Percentiles rank a stretch among this genome's conserved stretches.
Conservation (phyloP, 345 rosid species). For the Gossypium raimondii region DNA sequence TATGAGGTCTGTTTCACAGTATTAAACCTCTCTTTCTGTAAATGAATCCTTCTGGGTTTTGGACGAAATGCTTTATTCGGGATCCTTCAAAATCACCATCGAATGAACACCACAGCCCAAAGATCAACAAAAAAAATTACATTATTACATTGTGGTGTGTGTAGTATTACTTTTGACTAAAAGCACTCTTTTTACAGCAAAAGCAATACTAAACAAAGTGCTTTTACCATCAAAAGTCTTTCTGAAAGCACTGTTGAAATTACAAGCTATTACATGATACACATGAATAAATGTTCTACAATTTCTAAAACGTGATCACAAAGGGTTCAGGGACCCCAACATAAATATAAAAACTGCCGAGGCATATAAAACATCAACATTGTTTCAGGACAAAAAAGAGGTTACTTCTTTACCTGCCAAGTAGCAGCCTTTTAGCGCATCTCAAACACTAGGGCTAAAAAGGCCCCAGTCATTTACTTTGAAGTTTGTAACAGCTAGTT, state of each 20-base stretch:
- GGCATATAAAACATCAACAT: neutral
- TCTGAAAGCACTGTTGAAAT: too few species aligned
- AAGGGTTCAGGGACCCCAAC: neutral
- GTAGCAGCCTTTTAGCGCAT: neutral
- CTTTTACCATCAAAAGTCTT: too few species aligned
- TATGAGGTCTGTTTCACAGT: too few species aligned
- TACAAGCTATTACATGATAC: neutral
- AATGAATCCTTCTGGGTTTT: neutral
- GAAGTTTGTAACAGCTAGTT: constrained; percentile 62
- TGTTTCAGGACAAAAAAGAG: neutral
- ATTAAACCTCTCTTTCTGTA: neutral
- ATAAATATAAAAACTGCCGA: neutral
- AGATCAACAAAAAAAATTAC: neutral
- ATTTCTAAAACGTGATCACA: neutral
- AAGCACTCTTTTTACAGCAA: too few species aligned
- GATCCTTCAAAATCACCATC: neutral
- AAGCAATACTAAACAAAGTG: too few species aligned
- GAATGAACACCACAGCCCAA: neutral
- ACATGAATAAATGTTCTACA: neutral
- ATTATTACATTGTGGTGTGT: too few species aligned
- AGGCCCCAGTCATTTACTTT: constrained; percentile 74
- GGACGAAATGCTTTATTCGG: neutral
- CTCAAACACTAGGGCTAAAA: constrained; percentile 38
- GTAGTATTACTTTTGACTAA: too few species aligned
- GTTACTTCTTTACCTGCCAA: neutral